Evolutionary conservation across 129 eudicot species (phyloP).

Genomic region (Ambrosia artemisiifolia): DNA sequence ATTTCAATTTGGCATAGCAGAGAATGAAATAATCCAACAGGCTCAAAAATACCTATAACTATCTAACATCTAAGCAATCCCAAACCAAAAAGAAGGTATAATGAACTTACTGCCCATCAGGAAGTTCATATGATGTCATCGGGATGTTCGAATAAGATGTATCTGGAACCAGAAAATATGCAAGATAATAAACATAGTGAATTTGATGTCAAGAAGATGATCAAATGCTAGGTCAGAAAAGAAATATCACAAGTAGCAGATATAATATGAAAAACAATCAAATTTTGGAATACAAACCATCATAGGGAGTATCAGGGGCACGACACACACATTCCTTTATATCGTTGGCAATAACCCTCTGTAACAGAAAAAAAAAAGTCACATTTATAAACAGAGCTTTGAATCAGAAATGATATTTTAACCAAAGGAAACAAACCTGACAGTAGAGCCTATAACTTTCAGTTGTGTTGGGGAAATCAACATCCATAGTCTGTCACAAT

Average conservation of each 20-base stretch:
- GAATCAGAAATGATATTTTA: neutral
- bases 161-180: conserved; percentile 40
- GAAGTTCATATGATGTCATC: conserved; percentile 97
- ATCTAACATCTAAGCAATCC: conserved; percentile 5
- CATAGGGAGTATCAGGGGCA: conserved; percentile 98
- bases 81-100: conserved; percentile 2
- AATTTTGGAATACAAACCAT: conserved; percentile 51
- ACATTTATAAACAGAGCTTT: neutral
- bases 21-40: conserved; percentile 7
- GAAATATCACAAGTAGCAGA: neutral
- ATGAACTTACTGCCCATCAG: conserved; percentile 97
- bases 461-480: conserved; percentile 86
- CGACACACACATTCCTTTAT: conserved; percentile 98
- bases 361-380: conserved; percentile 23
- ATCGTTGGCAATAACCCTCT: conserved; percentile 91
- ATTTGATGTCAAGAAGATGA: neutral
- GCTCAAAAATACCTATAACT: neutral
- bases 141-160: conserved; percentile 92
- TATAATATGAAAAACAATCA: neutral
- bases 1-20: neutral
- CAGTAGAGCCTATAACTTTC: conserved; percentile 90
- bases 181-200: conserved; percentile 16
- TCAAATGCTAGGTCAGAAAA: neutral
- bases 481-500: conserved; percentile 60
- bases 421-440: conserved; percentile 56